Base-by-base conservation (phyloP, 169 alveolate species). In the Plasmodium berghei region DNA sequence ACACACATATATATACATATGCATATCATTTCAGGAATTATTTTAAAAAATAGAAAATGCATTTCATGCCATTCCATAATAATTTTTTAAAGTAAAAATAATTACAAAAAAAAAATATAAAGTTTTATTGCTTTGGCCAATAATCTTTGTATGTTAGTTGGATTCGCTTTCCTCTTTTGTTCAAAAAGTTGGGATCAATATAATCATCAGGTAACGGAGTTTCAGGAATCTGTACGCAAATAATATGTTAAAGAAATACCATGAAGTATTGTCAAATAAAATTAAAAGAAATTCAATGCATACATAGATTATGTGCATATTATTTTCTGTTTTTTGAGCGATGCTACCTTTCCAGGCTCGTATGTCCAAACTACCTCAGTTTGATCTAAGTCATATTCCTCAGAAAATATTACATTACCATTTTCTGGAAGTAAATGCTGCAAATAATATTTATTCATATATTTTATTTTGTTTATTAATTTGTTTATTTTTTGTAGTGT, bases 351-450 rank as follows among this genome's bases (percentile, higher is more conserved):
- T 24, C 97, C 97, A 16, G 96, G 91, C 70, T 92, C 94, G 49
- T 95, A 95, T 20, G 97, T 89, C 94, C 97, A 95, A 24, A 92
- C 96, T 10, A 95, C 96, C 59, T 95, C 97, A 66, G 93, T 94
- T 49, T 48, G 86, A n/a, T 93, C 87, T 42, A 67, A 67, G 73
- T 92, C 92, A 46, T 95, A 94, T 24, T 91, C 86, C 18, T 96
- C 93, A 73, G 93, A 94, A 86, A 95, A 95, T 46, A 95, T 66
- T 12, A 92, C 97, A 26, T 92, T 88, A 1, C 96, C 97, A 73
- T 94, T 96, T 16, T 67, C 42, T 26, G 97, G 97, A 16, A 95
- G 93, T 24, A 93, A 94, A 71, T 90, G 72, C 93, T 74, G 59
- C 18, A 55, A 34, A 55, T n/a, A 14, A 12, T 54, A 52, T 52